Evolutionary conservation across 805 yeast genomes (phyloP), one percentile per base, ranked within the genome.

Genomic region (Saturnispora ahearnii): DNA sequence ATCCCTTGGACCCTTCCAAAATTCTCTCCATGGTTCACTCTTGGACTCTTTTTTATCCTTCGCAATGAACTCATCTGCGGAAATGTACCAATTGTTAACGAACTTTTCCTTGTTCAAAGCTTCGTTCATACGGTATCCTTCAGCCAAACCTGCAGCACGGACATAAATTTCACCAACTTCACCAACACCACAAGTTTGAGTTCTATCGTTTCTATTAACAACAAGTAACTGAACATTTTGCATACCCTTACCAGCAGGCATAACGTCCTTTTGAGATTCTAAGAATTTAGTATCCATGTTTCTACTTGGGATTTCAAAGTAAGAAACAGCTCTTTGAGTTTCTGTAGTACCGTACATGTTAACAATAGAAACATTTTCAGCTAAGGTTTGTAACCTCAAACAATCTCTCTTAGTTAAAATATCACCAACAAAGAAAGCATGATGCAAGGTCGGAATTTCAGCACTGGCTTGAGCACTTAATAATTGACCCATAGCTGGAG

Each of bases 311-410:
- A 95, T 91, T 65, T 88, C 95, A 69, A 79, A 95, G 69, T 79
- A 93, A 0, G 98, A 90, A 26, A 93, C 99, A 2, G 99, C 93
- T 64, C 99, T 80, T 73, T 95, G 99, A 13, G 99, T 93, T 68
- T 93, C 99, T 10, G 99, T 93, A 37, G 99, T 93, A 62, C 99
- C 99, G 66, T 93, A 93, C 99, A 93, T 93, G 70, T 93, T 93
- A 57, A 93, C 95, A 62, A 93, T 91, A 63, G 68, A 73, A 49
- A 87, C 95, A 61, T 93, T 91, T 64, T 82, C 82, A 12, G 98
- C 98, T 59, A 93, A 75, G 1, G 93, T 80, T 66, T 93, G 99
- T 59, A 93, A 74, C 62, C 97, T 79, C 57, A 87, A 71, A 69
- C 99, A 93, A 68, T 95, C 99, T 70, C 99, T 84, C 70, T 93